A percentile compares a stretch with the other conserved stretches of the same genome.
These are phyloP conservation scores for Colletotrichum filicis DNA, from an alignment of 2,329 filamentous ascomycete genomes.

Conservation along the genomic window DNA sequence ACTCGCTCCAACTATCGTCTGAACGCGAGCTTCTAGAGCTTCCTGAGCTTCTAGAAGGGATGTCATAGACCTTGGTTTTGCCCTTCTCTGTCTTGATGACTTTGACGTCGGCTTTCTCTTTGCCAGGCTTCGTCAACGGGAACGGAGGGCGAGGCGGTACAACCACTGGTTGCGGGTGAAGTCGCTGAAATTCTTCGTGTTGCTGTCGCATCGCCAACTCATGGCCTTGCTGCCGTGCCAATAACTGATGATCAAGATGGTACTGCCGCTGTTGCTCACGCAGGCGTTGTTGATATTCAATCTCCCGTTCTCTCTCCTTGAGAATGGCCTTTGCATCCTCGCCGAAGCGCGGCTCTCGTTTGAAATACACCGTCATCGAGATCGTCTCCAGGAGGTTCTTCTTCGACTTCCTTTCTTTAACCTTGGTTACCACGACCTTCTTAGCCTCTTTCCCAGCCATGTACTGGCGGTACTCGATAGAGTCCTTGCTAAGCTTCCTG, in stretches of 20 bases:
- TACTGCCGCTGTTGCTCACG: slow-evolving; percentile 17
- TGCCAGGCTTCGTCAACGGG: background rate
- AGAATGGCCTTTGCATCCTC: slow-evolving; percentile 41
- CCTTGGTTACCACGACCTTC: slow-evolving; percentile 18
- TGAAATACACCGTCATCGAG: slow-evolving; percentile 59
- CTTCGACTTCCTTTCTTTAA: slow-evolving; percentile 42
- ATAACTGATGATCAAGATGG: slow-evolving; percentile 4
- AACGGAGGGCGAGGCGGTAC: background rate
- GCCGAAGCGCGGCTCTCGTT: slow-evolving; percentile 48
- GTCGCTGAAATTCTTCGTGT: slow-evolving; percentile 5
- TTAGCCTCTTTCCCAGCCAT: slow-evolving; percentile 18
- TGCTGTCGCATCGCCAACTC: slow-evolving; percentile 3
- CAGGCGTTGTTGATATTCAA: slow-evolving; percentile 20
- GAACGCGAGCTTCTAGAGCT: slow-evolving; percentile 32
- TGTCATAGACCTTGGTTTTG: slow-evolving; percentile 16
- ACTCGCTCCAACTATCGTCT: slow-evolving; percentile 8
- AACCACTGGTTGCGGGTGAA: background rate
- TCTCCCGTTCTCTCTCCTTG: slow-evolving; percentile 34
- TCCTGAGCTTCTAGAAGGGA: slow-evolving; percentile 31
- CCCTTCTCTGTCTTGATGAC: slow-evolving; percentile 24
- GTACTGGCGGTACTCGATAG: slow-evolving; percentile 19
- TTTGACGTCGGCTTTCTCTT: slow-evolving; percentile 4
- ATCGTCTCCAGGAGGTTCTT: slow-evolving; percentile 47
- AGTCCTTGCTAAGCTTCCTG: slow-evolving; percentile 40
- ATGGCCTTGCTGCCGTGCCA: background rate